Evolutionary conservation across 179 eudicot genomes (phyloP), one percentile per base, ranked within the genome.

Genomic region (Beta macrorhiza): DNA sequence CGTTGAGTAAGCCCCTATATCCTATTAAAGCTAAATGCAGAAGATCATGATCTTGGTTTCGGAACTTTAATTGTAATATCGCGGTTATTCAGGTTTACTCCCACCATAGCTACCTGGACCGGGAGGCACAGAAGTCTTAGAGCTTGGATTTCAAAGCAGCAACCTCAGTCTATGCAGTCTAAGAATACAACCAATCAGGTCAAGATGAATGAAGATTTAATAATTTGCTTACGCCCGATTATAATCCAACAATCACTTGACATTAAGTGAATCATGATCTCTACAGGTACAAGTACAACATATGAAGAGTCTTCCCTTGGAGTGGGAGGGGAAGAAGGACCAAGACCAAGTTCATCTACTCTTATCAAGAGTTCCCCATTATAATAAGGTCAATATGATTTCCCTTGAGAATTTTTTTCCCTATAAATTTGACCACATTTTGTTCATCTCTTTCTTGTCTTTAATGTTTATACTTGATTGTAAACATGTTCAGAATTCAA

Each of bases 51-150:
- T 74, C 12, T 25, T 13, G 14, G 13, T 17, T 16, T 1, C 22
- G 3, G 37, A 37, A 61, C 11, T 59, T 32, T 29, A 73, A 77
- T 5, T 7, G 11, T 6, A 17, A 51, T 20, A 62, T 44, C 64
- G 32, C 44, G 44, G 49, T 69, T 45, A 16, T 75, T 14, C 80
- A 96, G 99, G 61, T 96, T 94, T 67, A 75, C 85, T 80, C 97
- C 98, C 20, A 96, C 99, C 37, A 84, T 96, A 81, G 74, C 92
- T 59, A 94, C 97, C 12, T 94, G 97, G 97, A 91, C 92, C 12
- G 99, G 99, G 82, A 92, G 91, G 82, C 80, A 89, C 83, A 85
- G 99, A 85, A 94, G 96, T 83, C 91, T 94, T 84, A 91, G 80
- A 82, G 97, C 91, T 20, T 94, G 97, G 92, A 83, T 91, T 79